Conservation (phyloP, 306 rosid genomes). For the Trifolium pratense region DNA sequence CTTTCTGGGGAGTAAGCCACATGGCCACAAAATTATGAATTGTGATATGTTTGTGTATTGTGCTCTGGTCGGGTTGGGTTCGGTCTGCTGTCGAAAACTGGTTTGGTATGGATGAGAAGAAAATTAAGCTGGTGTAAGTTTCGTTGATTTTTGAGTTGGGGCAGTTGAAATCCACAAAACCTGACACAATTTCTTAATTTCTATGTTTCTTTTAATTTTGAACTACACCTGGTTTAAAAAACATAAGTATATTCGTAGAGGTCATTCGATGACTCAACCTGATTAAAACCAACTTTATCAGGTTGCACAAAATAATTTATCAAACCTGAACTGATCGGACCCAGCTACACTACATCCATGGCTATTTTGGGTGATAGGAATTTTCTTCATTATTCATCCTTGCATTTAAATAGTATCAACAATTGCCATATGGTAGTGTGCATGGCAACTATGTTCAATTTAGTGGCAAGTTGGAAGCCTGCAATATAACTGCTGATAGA, state of each 20-base stretch:
- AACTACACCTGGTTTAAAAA: not conserved
- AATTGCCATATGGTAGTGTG: not conserved
- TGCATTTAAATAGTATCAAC: not conserved
- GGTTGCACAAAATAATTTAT: not conserved
- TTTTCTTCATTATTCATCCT: not conserved
- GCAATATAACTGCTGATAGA: not conserved
- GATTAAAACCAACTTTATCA: not conserved
- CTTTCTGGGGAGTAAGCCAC: not conserved
- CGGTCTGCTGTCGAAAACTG: not conserved
- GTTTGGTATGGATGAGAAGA: not conserved
- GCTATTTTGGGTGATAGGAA: not conserved
- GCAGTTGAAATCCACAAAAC: constrained; percentile 1
- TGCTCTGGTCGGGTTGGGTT: not conserved
- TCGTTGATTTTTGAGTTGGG: not conserved
- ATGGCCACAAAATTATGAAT: not conserved
- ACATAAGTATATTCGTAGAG: not conserved
- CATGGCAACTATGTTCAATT: not conserved
- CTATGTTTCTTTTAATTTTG: not conserved
- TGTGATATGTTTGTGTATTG: not conserved
- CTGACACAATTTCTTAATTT: not conserved
- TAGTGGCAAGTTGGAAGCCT: not conserved
- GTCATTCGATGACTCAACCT: not conserved
- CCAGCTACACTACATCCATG: not conserved
- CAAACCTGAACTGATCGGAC: not conserved
- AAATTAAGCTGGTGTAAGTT: not conserved